A percentile compares a stretch with the other conserved stretches of the same genome.
Evolutionary conservation across 305 asterid genomes (phyloP).

Genomic region (Fraxinus ornus): DNA sequence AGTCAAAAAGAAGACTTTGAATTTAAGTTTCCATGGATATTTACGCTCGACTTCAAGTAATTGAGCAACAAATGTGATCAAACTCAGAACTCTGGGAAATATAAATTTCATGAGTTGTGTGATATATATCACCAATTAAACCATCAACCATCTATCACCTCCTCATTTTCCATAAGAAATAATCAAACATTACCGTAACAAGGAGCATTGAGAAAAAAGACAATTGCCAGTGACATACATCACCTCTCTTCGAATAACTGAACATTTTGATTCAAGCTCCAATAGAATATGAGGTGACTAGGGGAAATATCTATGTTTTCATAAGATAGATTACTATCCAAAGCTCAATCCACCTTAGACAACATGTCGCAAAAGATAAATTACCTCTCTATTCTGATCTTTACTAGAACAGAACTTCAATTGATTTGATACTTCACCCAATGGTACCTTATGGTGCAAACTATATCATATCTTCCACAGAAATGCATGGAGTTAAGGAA

Average conservation of each 20-base stretch:
- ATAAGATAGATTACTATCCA: neutral
- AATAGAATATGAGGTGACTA: neutral
- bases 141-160: neutral
- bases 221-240: neutral
- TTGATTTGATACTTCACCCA: neutral
- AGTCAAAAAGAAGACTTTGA: neutral
- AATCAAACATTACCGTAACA: neutral
- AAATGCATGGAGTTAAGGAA: neutral
- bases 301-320: neutral
- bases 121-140: neutral
- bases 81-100: neutral
- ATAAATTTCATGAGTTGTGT: neutral
- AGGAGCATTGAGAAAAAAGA: neutral
- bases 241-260: neutral
- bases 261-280: neutral
- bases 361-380: neutral
- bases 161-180: neutral
- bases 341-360: slow-evolving; percentile 2
- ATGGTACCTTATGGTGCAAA: slow-evolving; percentile 8
- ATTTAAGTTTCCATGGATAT: neutral
- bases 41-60: neutral
- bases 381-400: neutral
- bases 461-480: neutral
- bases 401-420: neutral
- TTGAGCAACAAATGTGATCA: neutral